Evolutionary conservation across 768 basidiomycete species (phyloP).

Genomic region (Pisolithus marmoratus): DNA sequence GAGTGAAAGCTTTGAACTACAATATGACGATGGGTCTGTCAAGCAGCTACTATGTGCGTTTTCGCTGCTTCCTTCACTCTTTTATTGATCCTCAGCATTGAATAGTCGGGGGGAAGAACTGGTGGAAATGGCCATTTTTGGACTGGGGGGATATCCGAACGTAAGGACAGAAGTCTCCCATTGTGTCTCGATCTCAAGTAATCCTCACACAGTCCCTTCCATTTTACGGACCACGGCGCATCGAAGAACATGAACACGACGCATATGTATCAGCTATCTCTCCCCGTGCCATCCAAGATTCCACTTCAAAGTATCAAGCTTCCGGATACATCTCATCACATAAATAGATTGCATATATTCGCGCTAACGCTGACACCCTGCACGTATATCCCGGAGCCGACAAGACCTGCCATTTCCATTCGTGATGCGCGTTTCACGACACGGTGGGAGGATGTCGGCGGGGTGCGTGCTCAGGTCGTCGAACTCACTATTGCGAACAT

Average conservation of each 20-base stretch:
- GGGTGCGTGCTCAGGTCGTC: slow-evolving; percentile 39
- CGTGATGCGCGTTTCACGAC: slow-evolving; percentile 40
- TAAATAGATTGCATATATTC: slow-evolving; percentile 40
- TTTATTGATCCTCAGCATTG: not conserved
- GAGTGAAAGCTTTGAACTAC: slow-evolving; percentile 31
- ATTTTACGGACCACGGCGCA: slow-evolving; percentile 33
- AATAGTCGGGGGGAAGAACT: slow-evolving; percentile 41
- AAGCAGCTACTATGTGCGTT: slow-evolving; percentile 31
- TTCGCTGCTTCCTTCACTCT: not conserved
- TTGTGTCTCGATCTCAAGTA: not conserved
- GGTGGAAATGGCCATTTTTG: slow-evolving; percentile 38
- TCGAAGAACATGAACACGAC: slow-evolving; percentile 37
- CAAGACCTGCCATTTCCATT: slow-evolving; percentile 31
- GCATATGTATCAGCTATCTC: slow-evolving; percentile 42
- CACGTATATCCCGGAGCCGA: slow-evolving; percentile 14
- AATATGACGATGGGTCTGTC: slow-evolving; percentile 32
- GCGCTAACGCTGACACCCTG: slow-evolving; percentile 38
- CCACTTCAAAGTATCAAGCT: slow-evolving; percentile 40
- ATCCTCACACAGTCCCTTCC: slow-evolving; percentile 34
- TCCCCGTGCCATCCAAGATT: slow-evolving; percentile 36
- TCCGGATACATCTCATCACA: slow-evolving; percentile 23
- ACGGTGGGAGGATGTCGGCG: slow-evolving; percentile 38
- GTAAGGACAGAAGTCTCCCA: slow-evolving; percentile 22
- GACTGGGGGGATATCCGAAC: slow-evolving; percentile 39
- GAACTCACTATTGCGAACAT: slow-evolving; percentile 50